Percentiles rank a stretch among this genome's conserved stretches.
These are phyloP conservation scores for Colletotrichum gigasporum DNA, from an alignment of 2,329 filamentous ascomycete species.

Conservation along the genomic window DNA sequence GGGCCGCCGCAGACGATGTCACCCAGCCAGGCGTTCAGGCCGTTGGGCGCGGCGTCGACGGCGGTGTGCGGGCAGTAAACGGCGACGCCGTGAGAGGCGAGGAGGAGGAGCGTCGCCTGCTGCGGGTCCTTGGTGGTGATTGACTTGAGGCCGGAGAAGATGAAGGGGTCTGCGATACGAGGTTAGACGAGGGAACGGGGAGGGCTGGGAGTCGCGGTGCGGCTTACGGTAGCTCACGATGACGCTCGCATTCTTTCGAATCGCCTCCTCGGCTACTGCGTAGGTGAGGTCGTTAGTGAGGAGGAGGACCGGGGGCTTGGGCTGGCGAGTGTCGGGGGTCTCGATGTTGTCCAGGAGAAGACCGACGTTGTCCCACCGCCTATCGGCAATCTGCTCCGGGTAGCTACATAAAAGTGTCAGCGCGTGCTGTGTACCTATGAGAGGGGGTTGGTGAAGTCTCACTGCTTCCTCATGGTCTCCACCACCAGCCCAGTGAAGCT, in stretches of 20 bases:
- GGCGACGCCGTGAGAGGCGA: slow-evolving; percentile 88
- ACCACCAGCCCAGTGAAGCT: slow-evolving; percentile 71
- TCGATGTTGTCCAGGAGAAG: slow-evolving; percentile 67
- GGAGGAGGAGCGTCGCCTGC: slow-evolving; percentile 82
- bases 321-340: slow-evolving; percentile 38
- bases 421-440: neutral
- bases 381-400: slow-evolving; percentile 88
- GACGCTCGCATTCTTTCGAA: slow-evolving; percentile 77
- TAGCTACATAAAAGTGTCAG: slow-evolving; percentile 66
- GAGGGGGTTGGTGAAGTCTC: slow-evolving; percentile 45
- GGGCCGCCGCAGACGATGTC: slow-evolving; percentile 75
- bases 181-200: neutral
- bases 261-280: slow-evolving; percentile 89
- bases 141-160: slow-evolving; percentile 92
- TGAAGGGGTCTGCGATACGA: slow-evolving; percentile 85
- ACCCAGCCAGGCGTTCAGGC: slow-evolving; percentile 94
- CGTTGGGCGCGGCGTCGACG: slow-evolving; percentile 84
- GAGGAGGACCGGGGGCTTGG: slow-evolving; percentile 51
- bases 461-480: slow-evolving; percentile 82
- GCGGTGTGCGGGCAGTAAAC: slow-evolving; percentile 98
- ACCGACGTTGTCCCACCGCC: slow-evolving; percentile 96
- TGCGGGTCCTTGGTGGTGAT: slow-evolving; percentile 86
- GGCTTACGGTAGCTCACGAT: slow-evolving; percentile 85
- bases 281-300: slow-evolving; percentile 90
- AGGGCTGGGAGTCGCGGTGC: neutral